Percentiles rank a stretch among this genome's conserved stretches.
Evolutionary conservation across 331 rosid genomes (phyloP).

Genomic region (Phaseolus coccineus): DNA sequence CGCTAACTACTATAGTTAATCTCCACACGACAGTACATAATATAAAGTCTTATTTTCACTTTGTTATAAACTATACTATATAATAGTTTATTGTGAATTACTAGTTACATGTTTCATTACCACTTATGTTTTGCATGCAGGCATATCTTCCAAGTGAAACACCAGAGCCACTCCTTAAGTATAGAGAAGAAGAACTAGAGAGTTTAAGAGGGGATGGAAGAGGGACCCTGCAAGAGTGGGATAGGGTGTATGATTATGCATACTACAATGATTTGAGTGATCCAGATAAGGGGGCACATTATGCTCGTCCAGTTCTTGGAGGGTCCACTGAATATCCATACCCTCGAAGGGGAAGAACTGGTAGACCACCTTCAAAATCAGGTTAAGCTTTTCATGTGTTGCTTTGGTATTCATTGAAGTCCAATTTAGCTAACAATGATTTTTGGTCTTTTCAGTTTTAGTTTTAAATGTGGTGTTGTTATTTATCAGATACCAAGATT

Average conservation of each 20-base stretch:
- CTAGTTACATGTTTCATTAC: slow-evolving; percentile 3
- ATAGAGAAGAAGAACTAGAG: slow-evolving; percentile 66
- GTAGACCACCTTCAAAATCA: slow-evolving; percentile 61
- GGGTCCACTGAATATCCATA: slow-evolving; percentile 83
- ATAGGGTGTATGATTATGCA: slow-evolving; percentile 88
- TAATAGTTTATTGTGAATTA: background rate
- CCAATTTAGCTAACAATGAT: background rate
- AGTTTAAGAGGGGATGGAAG: slow-evolving; percentile 72
- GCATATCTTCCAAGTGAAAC: slow-evolving; percentile 71
- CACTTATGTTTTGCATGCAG: slow-evolving; percentile 48
- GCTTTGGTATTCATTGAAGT: background rate
- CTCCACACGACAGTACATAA: background rate
- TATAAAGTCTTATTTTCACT: background rate
- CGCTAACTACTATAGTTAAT: background rate
- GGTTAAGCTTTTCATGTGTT: slow-evolving; percentile 54
- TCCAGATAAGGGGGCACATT: slow-evolving; percentile 62
- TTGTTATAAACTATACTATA: background rate
- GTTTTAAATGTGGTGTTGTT: background rate
- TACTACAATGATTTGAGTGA: slow-evolving; percentile 75
- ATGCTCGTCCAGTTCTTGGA: slow-evolving; percentile 78
- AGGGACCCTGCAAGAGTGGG: slow-evolving; percentile 72
- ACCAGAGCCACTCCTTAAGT: slow-evolving; percentile 58
- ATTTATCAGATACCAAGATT: slow-evolving; percentile 54
- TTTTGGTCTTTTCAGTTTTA: background rate
- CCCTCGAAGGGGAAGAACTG: slow-evolving; percentile 87